These are phyloP conservation scores for Neurospora sp. DNA, from an alignment of 495 filamentous ascomycete species.

Conservation along the genomic window DNA sequence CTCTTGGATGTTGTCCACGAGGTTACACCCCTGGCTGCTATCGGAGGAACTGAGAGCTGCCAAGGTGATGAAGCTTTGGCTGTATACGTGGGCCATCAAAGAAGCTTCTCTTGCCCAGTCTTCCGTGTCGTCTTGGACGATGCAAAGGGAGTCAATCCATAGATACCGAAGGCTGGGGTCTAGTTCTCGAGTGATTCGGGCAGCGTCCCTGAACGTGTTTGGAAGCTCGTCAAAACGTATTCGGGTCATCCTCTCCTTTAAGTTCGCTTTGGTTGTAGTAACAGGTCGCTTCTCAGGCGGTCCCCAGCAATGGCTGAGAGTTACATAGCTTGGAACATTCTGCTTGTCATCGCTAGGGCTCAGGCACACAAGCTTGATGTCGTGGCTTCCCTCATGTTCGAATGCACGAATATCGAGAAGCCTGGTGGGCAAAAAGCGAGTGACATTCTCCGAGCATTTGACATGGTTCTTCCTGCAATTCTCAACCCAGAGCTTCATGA, in stretches of 20 bases:
- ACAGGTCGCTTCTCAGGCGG: neutral
- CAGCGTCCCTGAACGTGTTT: neutral
- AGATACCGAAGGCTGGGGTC: neutral
- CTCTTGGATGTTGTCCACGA: neutral
- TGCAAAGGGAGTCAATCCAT: conserved; percentile 4
- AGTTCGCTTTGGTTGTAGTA: neutral
- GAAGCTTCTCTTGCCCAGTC: neutral
- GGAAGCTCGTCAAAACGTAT: neutral
- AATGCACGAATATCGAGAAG: neutral
- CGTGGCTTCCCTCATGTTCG: neutral
- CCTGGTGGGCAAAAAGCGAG: neutral
- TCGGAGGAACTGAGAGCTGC: neutral
- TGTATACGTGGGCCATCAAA: neutral
- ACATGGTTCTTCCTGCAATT: neutral
- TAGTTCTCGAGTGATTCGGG: neutral
- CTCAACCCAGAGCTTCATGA: neutral
- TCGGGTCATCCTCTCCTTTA: neutral
- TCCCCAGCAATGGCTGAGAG: neutral
- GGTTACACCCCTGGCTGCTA: neutral
- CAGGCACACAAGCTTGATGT: neutral
- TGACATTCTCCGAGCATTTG: neutral
- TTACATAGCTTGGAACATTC: neutral
- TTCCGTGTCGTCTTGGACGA: conserved; percentile 17
- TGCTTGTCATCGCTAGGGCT: neutral
- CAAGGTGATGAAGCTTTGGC: neutral